Conservation (phyloP, 2,329 filamentous ascomycete species). For the Cadophora luteo-olivacea region DNA sequence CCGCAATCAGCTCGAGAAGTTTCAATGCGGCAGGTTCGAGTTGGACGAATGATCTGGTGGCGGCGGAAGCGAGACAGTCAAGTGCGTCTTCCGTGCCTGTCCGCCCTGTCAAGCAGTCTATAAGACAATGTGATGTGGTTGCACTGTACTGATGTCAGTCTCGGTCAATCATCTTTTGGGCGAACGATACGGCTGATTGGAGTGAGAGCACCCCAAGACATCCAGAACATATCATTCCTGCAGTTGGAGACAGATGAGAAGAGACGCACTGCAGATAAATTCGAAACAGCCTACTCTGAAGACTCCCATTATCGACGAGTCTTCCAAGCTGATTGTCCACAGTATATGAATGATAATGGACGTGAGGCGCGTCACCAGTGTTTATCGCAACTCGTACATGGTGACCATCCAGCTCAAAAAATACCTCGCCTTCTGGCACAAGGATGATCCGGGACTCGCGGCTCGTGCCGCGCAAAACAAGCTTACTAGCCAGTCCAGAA, state of each 20-base stretch:
- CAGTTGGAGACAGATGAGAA: background rate
- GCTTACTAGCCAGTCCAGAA: slow-evolving; percentile 55
- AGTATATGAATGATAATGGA: slow-evolving; percentile 49
- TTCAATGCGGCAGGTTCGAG: slow-evolving; percentile 47
- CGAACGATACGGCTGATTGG: too few species aligned
- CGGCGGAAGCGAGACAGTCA: slow-evolving; percentile 55
- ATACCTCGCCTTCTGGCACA: slow-evolving; percentile 47
- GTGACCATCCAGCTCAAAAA: slow-evolving; percentile 42
- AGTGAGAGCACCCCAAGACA: too few species aligned
- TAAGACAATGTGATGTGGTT: slow-evolving; percentile 57
- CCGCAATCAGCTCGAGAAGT: slow-evolving; percentile 48
- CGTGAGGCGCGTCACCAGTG: background rate
- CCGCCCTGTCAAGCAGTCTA: slow-evolving; percentile 32
- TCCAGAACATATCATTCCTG: too few species aligned
- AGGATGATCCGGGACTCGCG: slow-evolving; percentile 45
- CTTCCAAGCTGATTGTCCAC: slow-evolving; percentile 57
- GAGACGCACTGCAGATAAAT: slow-evolving; percentile 53
- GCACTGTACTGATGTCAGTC: slow-evolving; percentile 39
- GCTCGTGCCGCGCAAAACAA: slow-evolving; percentile 50
- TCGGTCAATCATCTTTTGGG: too few species aligned
- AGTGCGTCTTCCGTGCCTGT: slow-evolving; percentile 64
- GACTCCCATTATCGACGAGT: slow-evolving; percentile 52
- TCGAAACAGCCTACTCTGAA: slow-evolving; percentile 60
- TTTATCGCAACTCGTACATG: slow-evolving; percentile 49
- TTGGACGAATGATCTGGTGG: slow-evolving; percentile 52